Conservation (phyloP, 345 rosid species). For the Euclidium syriacum region DNA sequence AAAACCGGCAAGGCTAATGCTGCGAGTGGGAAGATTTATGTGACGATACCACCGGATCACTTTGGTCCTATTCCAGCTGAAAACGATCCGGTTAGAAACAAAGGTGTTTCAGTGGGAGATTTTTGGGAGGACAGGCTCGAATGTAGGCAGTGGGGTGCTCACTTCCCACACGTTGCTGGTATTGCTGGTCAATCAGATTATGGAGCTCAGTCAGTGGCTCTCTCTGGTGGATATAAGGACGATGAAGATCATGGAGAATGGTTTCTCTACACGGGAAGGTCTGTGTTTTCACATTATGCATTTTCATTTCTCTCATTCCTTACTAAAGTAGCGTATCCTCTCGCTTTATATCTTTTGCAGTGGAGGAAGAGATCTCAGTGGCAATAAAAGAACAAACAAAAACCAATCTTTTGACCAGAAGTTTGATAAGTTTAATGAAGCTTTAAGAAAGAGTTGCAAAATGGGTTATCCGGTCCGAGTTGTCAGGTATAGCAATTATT, state of each 20-base stretch:
- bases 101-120: constrained; percentile 55
- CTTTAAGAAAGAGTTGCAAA: constrained; percentile 54
- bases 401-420: constrained; percentile 63
- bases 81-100: constrained; percentile 54
- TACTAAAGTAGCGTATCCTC: neutral
- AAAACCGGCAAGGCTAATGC: constrained; percentile 69
- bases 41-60: constrained; percentile 54
- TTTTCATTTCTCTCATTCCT: neutral
- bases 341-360: constrained; percentile 25
- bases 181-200: constrained; percentile 57
- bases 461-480: constrained; percentile 72
- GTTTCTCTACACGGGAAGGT: too few species aligned
- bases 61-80: constrained; percentile 66
- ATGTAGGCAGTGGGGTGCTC: too few species aligned
- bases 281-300: neutral
- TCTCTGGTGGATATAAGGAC: too few species aligned
- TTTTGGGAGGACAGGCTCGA: too few species aligned
- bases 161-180: constrained; percentile 64
- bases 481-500: constrained; percentile 39
- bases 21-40: constrained; percentile 58
- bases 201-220: constrained; percentile 69
- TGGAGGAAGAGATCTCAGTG: constrained; percentile 73
- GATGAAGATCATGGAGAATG: too few species aligned
- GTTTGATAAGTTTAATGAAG: too few species aligned
- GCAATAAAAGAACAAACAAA: constrained; percentile 62